Percentiles rank a stretch among this genome's conserved stretches.
phyloP scores from a whole-genome alignment of 2,329 filamentous ascomycete species.

The Colletotrichum chlorophyti region DNA sequence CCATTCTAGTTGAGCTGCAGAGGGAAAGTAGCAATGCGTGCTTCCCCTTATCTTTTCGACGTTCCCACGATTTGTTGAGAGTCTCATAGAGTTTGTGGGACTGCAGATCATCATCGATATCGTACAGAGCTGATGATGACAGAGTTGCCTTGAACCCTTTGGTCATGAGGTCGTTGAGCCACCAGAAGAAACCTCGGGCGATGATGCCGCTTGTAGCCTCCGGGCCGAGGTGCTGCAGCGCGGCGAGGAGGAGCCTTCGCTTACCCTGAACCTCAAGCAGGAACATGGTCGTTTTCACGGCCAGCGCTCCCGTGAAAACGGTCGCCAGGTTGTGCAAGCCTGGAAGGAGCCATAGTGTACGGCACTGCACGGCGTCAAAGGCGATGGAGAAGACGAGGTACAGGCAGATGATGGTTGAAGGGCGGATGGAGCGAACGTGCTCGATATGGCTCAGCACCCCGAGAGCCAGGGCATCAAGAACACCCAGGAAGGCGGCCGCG shows the following conservation, averaged over 20 bases:
- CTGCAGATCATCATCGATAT: slow-evolving; percentile 34
- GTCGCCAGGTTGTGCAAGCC: slow-evolving; percentile 34
- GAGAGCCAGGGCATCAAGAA: slow-evolving; percentile 36
- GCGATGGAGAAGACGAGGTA: slow-evolving; percentile 39
- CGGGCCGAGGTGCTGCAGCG: background rate
- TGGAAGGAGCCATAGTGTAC: slow-evolving; percentile 41
- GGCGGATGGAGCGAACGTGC: slow-evolving; percentile 41
- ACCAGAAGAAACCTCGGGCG: slow-evolving; percentile 40
- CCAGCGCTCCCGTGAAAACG: slow-evolving; percentile 32
- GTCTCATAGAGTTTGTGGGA: slow-evolving; percentile 35
- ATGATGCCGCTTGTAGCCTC: slow-evolving; percentile 34
- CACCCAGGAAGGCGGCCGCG: slow-evolving; percentile 36
- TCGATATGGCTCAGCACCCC: slow-evolving; percentile 38
- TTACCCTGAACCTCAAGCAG: slow-evolving; percentile 33
- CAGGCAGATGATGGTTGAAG: slow-evolving; percentile 38
- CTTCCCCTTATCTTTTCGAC: slow-evolving; percentile 27
- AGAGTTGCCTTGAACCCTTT: slow-evolving; percentile 29
- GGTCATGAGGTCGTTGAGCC: slow-evolving; percentile 39
- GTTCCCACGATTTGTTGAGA: slow-evolving; percentile 34
- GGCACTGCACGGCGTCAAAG: slow-evolving; percentile 40
- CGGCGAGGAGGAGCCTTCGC: background rate
- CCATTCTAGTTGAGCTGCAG: slow-evolving; percentile 34
- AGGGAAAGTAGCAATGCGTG: slow-evolving; percentile 35
- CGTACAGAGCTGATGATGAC: slow-evolving; percentile 29
- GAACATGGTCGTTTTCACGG: slow-evolving; percentile 35